Evolutionary conservation across 345 rosid genomes (phyloP).

Genomic region (Populus nigra): DNA sequence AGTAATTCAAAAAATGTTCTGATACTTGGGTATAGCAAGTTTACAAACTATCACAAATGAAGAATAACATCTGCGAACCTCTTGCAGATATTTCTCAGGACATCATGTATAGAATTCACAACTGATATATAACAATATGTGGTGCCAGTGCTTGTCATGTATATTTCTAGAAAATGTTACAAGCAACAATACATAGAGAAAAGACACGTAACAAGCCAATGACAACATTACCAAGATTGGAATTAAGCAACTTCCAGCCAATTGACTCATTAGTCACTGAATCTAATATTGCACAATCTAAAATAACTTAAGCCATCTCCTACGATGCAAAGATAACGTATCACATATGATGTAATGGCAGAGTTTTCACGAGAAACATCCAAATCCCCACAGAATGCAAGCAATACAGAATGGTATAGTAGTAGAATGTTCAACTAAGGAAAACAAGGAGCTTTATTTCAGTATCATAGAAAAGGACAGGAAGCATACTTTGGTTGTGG

Average conservation of each 20-base stretch:
- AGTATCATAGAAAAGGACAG: neutral
- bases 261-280: neutral
- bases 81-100: no score
- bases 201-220: neutral
- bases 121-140: neutral
- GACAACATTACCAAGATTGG: neutral
- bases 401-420: neutral
- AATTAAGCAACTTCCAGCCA: neutral
- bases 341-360: neutral
- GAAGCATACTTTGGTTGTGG: constrained; percentile 80
- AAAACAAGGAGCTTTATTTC: neutral
- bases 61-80: neutral
- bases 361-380: neutral
- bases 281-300: neutral
- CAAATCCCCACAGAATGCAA: neutral
- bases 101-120: neutral
- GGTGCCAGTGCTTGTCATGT: neutral
- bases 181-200: neutral
- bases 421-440: neutral
- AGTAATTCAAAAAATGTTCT: neutral
- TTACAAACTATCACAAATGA: neutral
- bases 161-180: neutral
- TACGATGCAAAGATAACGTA: neutral
- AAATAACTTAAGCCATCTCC: neutral
- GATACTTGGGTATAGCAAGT: neutral